Evolutionary conservation across 495 filamentous ascomycete genomes (phyloP).

Genomic region (Neurospora sp.): DNA sequence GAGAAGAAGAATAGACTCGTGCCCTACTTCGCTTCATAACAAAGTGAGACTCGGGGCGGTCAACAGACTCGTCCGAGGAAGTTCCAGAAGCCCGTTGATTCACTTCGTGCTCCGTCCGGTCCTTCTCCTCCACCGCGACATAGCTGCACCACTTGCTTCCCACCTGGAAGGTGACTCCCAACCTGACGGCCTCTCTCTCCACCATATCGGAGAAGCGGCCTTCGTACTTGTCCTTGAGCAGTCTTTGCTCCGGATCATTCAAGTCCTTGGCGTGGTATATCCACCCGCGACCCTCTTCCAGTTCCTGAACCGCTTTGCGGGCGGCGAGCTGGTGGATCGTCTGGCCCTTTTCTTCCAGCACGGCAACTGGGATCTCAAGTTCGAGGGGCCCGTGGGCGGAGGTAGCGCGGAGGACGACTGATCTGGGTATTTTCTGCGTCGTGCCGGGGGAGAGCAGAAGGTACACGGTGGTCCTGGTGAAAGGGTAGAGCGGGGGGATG

Average conservation of each 20-base stretch:
- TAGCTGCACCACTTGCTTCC: constrained; percentile 62
- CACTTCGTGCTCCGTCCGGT: not conserved
- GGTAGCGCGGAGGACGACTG: constrained; percentile 46
- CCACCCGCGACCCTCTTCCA: constrained; percentile 62
- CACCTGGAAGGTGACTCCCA: constrained; percentile 55
- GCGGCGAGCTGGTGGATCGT: constrained; percentile 64
- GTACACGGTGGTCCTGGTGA: constrained; percentile 52
- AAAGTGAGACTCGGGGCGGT: too few relatives aligned
- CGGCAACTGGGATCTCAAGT: constrained; percentile 51
- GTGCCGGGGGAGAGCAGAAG: constrained; percentile 46
- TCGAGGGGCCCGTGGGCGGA: constrained; percentile 45
- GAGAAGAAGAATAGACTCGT: not conserved
- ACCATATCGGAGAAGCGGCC: constrained; percentile 44
- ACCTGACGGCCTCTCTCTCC: constrained; percentile 49
- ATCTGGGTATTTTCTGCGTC: constrained; percentile 35
- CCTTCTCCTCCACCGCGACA: constrained; percentile 48
- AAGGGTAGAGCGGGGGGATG: constrained; percentile 55
- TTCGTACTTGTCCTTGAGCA: constrained; percentile 38
- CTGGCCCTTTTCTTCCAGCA: constrained; percentile 33
- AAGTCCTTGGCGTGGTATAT: constrained; percentile 39
- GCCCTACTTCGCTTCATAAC: too few relatives aligned
- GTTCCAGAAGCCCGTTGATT: not conserved
- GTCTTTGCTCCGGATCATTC: constrained; percentile 22
- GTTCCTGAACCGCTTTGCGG: constrained; percentile 53
- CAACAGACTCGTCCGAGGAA: too few relatives aligned